Evolutionary conservation across 441 rosid species (phyloP).

Genomic region (Omphalea diandra): DNA sequence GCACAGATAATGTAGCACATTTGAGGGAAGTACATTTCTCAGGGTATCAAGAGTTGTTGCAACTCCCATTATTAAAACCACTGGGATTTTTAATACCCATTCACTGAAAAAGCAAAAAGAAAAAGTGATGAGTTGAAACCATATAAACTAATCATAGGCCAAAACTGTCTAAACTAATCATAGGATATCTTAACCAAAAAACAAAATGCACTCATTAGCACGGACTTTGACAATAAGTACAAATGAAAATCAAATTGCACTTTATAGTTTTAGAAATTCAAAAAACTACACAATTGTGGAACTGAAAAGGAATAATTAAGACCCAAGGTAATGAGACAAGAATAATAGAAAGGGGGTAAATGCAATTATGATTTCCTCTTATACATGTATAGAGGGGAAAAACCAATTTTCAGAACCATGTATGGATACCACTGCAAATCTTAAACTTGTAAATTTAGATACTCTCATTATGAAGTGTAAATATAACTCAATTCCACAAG

Average conservation of each 20-base stretch:
- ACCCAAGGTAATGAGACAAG: not conserved
- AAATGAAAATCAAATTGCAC: not conserved
- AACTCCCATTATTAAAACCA: constrained; percentile 75
- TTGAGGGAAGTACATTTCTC: constrained; percentile 58
- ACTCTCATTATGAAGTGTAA: not conserved
- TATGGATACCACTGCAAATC: not conserved
- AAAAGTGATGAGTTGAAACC: constrained; percentile 19
- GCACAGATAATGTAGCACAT: constrained; percentile 59
- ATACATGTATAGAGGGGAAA: not conserved
- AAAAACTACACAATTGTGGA: not conserved
- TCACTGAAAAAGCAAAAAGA: constrained; percentile 50
- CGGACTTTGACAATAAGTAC: not conserved
- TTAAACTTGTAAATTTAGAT: not conserved
- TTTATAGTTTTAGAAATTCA: not conserved
- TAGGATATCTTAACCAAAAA: not conserved
- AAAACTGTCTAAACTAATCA: not conserved
- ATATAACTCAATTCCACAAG: not conserved
- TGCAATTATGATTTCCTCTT: not conserved
- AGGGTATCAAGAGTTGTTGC: constrained; percentile 81
- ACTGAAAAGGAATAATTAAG: not conserved
- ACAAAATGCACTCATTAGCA: not conserved
- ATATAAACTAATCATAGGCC: not conserved
- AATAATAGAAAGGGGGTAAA: no score
- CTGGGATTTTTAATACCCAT: constrained; percentile 84
- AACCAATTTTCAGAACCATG: not conserved